Conservation (phyloP, 441 rosid genomes). For the Adansonia rubrostipa region DNA sequence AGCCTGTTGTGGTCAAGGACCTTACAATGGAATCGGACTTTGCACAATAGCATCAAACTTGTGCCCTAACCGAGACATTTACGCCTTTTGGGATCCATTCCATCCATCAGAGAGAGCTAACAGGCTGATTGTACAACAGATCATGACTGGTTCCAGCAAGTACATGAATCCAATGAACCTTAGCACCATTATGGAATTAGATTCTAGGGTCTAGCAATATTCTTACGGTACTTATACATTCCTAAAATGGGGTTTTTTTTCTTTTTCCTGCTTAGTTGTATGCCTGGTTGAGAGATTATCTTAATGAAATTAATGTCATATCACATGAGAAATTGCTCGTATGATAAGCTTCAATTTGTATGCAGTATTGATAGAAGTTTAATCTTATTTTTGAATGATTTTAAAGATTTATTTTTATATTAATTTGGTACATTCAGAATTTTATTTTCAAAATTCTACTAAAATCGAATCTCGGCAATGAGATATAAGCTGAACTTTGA, state of each 20-base stretch:
- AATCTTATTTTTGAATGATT: too few relatives aligned
- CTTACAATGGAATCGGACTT: slow-evolving; percentile 67
- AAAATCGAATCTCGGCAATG: too few relatives aligned
- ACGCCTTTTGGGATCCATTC: slow-evolving; percentile 77
- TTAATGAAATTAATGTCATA: neutral
- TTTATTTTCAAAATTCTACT: too few relatives aligned
- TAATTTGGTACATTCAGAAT: too few relatives aligned
- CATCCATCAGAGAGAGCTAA: slow-evolving; percentile 78
- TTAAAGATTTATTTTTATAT: too few relatives aligned
- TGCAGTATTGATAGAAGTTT: neutral
- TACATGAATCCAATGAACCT: slow-evolving; percentile 77
- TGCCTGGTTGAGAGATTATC: slow-evolving; percentile 5
- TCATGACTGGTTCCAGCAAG: slow-evolving; percentile 47
- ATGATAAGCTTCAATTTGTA: neutral
- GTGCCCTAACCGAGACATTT: slow-evolving; percentile 64
- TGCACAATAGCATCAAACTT: slow-evolving; percentile 62
- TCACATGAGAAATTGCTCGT: slow-evolving; percentile 1
- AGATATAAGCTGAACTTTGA: too few relatives aligned
- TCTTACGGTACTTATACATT: neutral
- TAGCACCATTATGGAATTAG: slow-evolving; percentile 57
- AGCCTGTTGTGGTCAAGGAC: slow-evolving; percentile 86
- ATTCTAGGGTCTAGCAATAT: slow-evolving; percentile 42
- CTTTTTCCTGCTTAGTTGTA: neutral
- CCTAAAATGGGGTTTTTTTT: neutral
- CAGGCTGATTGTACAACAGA: slow-evolving; percentile 51